Base-by-base conservation (phyloP, 2,329 filamentous ascomycete species). In the Exophiala xenobiotica region DNA sequence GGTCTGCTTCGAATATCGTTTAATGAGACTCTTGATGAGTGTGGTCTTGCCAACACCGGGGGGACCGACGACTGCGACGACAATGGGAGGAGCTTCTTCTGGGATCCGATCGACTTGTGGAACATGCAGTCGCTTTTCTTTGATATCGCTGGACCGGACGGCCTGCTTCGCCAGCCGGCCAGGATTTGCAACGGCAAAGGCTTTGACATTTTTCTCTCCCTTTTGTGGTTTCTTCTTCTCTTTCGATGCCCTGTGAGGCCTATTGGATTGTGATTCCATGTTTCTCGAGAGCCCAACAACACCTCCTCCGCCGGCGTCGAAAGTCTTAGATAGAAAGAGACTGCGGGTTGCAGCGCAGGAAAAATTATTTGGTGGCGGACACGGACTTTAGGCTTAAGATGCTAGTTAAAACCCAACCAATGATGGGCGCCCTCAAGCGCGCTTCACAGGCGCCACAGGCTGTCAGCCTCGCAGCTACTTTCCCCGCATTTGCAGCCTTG, bases 41-140 rank as follows among this genome's bases (percentile, higher is more conserved):
- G 92, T 97, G 2, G 92, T 96, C 77, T 97, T 97, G 62, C 92
- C 93, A 70, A 91, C 92, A 53, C 93, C 93, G 1, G 93, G 90
- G 49, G 93, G 93, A 47, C 93, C 95, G 67, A 97, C 91, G 54
- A 99, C 91, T 55, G 90, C 85, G 63, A 97, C 92, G 51, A 99
- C 84, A 53, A 95, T 83, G 52, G 93, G 93, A 20, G 93, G 91
- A 12, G 93, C 88, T 74, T 97, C 93, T 71, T 97, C 92, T 60
- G 93, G 92, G 22, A 97, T 78, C 61, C 95, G 86, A 77, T 99
- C 93, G 74, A 97, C 88, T 68, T 96, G 87, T 38, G 93, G 93
- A 14, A 99, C 93, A 78, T 99, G 95, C 31, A 97, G 79, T 53
- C 92, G 83, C 73, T 95, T 96, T 73, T 99, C 95, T 79, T 90